These are phyloP conservation scores for Wilcoxina mikolae DNA, from an alignment of 495 filamentous ascomycete species.

Conservation along the genomic window DNA sequence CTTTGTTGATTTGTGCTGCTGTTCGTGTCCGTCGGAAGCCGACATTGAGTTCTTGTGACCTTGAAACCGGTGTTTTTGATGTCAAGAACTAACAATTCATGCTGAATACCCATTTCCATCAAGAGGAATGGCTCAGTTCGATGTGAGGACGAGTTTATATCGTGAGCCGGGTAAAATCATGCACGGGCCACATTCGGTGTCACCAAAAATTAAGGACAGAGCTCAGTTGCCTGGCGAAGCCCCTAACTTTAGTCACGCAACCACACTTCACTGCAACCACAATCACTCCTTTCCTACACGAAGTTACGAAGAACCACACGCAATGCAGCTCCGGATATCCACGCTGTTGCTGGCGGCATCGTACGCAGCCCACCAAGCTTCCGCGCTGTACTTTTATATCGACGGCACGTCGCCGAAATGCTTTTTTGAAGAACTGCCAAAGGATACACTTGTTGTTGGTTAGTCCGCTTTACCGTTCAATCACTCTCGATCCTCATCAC, in stretches of 20 bases:
- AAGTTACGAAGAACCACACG: background rate
- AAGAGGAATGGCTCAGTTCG: too few relatives aligned
- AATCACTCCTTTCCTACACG: background rate
- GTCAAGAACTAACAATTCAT: too few relatives aligned
- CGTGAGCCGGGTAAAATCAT: background rate
- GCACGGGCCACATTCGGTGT: background rate
- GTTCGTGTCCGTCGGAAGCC: too few relatives aligned
- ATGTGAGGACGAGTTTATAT: too few relatives aligned
- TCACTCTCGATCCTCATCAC: background rate
- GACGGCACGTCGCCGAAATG: conserved; percentile 70
- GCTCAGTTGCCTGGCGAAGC: background rate
- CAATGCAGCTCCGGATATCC: conserved; percentile 15
- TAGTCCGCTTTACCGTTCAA: conserved; percentile 27
- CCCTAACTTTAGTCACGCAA: conserved; percentile 5
- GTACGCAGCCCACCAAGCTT: conserved; percentile 38
- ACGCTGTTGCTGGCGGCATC: conserved; percentile 20
- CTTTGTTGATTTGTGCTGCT: too few relatives aligned
- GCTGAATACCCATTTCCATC: too few relatives aligned
- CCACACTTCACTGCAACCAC: background rate
- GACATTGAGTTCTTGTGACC: too few relatives aligned
- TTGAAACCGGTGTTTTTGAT: too few relatives aligned
- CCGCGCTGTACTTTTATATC: conserved; percentile 91
- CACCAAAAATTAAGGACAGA: conserved; percentile 8
- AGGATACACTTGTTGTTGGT: conserved; percentile 93
- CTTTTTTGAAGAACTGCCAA: conserved; percentile 96